Base-by-base conservation (phyloP, 2,329 filamentous ascomycete genomes). In the Epichloe coenophiala region DNA sequence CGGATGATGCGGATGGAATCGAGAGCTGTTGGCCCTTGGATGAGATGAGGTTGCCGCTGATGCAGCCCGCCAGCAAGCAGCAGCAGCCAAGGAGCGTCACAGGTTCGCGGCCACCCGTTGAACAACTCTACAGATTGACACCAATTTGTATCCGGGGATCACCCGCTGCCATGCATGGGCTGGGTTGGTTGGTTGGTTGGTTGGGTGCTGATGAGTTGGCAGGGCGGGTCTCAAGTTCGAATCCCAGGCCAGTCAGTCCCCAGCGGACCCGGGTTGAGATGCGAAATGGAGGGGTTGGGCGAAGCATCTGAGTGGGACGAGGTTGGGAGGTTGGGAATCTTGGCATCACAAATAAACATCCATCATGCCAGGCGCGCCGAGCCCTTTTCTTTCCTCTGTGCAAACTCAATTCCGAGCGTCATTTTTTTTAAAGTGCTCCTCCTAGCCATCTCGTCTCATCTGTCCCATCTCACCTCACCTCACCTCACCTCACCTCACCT, bases 301-400 rank as follows among this genome's bases (percentile, higher is more conserved):
- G 12, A 15, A 40, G 36, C 43, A 2, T 61, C 58, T 61, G 64
- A 64, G 62, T 63, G 15, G 23, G 17, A 17, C 17, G 23, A 27
- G 15, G 36, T 27, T 27, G 55, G 61, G 64, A 66, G 64, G 64
- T 61, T 66, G 64, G 64, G 64, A 45, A 8, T n/a, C 27, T 31
- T 43, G 6, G 3, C 2, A 27, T 27, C 23, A 27, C 23, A 27
- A 7, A 27, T 31, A 31, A 31, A 43, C 23, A 13, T 43, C 44
- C 44, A 40, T 39, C n/a, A 19, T 41, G 45, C 48, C 36, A 42
- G 48, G 39, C 48, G 44, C 48, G 37, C 13, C 17, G 9, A 36
- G 40, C 19, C 4, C n/a, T 40, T 35, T 44, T 40, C 35, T 45
- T 33, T 43, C 35, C 23, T 41, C 35, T 35, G 7, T 44, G 33